These are phyloP conservation scores for Colletotrichum cuscutae DNA, from an alignment of 2,329 filamentous ascomycete genomes.

Conservation along the genomic window DNA sequence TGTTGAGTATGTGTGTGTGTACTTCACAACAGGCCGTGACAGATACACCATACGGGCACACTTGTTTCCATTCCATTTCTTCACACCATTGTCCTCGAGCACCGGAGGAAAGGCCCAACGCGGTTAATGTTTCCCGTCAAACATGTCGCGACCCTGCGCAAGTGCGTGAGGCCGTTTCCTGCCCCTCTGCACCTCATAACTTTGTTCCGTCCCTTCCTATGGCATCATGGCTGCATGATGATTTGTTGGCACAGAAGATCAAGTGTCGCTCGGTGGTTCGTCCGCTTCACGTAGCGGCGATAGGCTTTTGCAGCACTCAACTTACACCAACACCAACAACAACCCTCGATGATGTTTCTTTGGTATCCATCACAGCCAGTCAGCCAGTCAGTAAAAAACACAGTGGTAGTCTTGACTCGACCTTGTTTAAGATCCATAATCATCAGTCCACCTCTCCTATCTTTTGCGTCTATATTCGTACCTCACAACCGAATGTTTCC, in stretches of 20 bases:
- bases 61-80: background rate
- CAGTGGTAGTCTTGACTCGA: background rate
- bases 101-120: background rate
- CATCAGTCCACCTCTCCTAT: background rate
- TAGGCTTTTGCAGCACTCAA: background rate
- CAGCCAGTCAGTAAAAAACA: background rate
- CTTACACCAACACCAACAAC: background rate
- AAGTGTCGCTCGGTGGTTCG: background rate
- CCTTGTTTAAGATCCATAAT: background rate
- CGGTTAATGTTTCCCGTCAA: background rate
- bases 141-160: background rate
- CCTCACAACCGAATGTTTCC: background rate
- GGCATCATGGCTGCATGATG: background rate
- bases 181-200: constrained; percentile 9
- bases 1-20: background rate
- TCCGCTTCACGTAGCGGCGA: background rate
- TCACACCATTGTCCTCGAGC: background rate
- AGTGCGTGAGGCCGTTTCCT: constrained; percentile 4
- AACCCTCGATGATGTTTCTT: background rate
- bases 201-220: constrained; percentile 1
- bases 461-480: background rate
- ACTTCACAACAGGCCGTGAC: background rate
- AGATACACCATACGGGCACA: background rate
- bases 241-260: background rate
- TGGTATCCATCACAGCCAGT: background rate